Evolutionary conservation across 441 rosid species (phyloP).

Genomic region (Hura crepitans): DNA sequence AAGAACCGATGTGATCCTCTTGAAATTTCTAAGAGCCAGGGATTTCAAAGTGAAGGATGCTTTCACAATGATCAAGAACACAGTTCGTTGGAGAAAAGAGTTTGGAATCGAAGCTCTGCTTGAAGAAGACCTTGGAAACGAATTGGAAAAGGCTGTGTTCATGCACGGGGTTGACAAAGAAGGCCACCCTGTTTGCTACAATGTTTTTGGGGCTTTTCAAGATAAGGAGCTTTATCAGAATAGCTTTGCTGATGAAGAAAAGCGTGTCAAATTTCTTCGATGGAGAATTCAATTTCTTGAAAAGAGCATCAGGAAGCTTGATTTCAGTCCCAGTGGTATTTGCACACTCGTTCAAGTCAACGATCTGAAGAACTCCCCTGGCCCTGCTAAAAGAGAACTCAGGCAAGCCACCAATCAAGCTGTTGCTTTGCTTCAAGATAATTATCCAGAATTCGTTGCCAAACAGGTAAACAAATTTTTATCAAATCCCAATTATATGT

Average conservation of each 20-base stretch:
- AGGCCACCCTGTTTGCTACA: conserved; percentile 85
- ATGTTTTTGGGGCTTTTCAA: conserved; percentile 77
- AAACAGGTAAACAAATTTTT: conserved; percentile 51
- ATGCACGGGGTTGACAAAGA: conserved; percentile 71
- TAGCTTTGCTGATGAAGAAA: conserved; percentile 65
- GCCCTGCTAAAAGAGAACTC: conserved; percentile 64
- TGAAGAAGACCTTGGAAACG: conserved; percentile 69
- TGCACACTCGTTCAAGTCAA: conserved; percentile 67
- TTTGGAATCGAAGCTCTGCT: conserved; percentile 67
- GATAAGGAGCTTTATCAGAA: conserved; percentile 62
- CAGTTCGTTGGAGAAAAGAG: conserved; percentile 71
- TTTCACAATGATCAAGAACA: conserved; percentile 63
- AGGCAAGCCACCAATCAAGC: conserved; percentile 79
- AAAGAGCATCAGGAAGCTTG: conserved; percentile 70
- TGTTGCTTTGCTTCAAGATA: conserved; percentile 72
- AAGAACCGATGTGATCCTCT: conserved; percentile 61
- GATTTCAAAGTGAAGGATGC: conserved; percentile 83
- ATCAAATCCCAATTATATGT: background rate
- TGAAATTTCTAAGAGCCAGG: conserved; percentile 80
- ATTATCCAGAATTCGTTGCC: conserved; percentile 79
- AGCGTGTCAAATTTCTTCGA: conserved; percentile 58
- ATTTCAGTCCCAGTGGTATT: conserved; percentile 56
- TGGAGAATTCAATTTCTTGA: conserved; percentile 91
- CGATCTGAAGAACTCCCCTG: conserved; percentile 84
- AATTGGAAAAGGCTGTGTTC: conserved; percentile 68